Evolutionary conservation across 164 flowering plant genomes (phyloP).

Genomic region (Litsea cubeba): DNA sequence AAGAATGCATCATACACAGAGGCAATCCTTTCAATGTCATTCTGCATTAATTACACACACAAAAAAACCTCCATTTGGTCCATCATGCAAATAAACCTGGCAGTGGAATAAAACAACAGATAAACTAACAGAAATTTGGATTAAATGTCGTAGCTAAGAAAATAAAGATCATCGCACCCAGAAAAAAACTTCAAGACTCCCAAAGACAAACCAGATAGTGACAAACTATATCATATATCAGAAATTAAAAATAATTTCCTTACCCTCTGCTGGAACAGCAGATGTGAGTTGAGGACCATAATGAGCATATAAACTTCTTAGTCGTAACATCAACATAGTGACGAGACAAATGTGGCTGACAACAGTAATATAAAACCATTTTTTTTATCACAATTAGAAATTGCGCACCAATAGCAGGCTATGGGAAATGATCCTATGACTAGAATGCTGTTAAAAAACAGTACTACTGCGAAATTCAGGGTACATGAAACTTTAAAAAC

Average conservation of each 20-base stretch:
- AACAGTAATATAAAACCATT: background rate
- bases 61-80: background rate
- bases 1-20: conserved; percentile 71
- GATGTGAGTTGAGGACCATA: background rate
- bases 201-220: background rate
- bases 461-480: too few relatives aligned
- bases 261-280: background rate
- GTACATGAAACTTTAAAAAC: background rate
- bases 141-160: background rate
- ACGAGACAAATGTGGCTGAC: background rate
- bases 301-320: background rate
- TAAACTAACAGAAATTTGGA: background rate
- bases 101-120: background rate
- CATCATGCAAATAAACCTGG: conserved; percentile 7
- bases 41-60: conserved; percentile 44
- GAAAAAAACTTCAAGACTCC: background rate
- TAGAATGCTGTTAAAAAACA: too few relatives aligned
- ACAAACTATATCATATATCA: too few relatives aligned
- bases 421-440: too few relatives aligned
- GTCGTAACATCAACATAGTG: background rate
- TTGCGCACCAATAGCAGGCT: background rate
- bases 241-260: too few relatives aligned
- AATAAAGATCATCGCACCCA: too few relatives aligned
- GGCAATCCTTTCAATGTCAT: conserved; percentile 50
- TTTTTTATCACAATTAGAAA: background rate